Evolutionary conservation across 208 protist species (phyloP).

Genomic region (Phytomonas sp.): DNA sequence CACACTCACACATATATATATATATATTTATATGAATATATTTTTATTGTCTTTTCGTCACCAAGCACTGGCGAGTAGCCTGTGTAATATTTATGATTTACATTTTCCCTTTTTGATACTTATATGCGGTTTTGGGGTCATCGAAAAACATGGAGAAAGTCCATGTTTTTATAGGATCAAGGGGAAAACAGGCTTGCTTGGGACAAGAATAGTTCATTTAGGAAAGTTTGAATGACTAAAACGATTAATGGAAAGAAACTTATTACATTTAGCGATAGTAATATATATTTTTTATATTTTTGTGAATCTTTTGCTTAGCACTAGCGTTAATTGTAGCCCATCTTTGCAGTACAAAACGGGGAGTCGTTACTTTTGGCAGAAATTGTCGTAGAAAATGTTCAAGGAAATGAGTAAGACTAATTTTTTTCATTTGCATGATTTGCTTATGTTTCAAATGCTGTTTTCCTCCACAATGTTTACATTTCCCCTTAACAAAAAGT

Average conservation of each 20-base stretch:
- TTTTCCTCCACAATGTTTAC: neutral
- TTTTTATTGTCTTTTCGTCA: conserved; percentile 10
- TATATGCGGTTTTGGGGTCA: neutral
- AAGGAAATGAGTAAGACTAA: too few species aligned
- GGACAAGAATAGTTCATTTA: neutral
- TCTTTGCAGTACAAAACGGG: neutral
- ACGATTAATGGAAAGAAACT: neutral
- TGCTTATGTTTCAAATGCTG: neutral
- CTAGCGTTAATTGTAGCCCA: neutral
- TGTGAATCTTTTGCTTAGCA: neutral
- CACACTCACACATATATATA: conserved; percentile 5
- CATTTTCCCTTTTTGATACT: conserved; percentile 2
- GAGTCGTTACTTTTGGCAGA: neutral
- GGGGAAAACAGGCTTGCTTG: neutral
- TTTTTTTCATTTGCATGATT: neutral
- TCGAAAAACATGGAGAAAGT: neutral
- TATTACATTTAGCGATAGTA: neutral
- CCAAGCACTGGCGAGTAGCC: neutral
- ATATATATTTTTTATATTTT: conserved; percentile 2
- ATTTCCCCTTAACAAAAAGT: neutral
- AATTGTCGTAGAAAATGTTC: neutral
- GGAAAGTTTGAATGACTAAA: neutral
- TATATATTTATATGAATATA: conserved; percentile 13
- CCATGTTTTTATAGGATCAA: neutral
- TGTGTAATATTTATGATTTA: neutral